Evolutionary conservation across 1,284 basidiomycete genomes (phyloP).

Genomic region (Fomitopsis palustris): DNA sequence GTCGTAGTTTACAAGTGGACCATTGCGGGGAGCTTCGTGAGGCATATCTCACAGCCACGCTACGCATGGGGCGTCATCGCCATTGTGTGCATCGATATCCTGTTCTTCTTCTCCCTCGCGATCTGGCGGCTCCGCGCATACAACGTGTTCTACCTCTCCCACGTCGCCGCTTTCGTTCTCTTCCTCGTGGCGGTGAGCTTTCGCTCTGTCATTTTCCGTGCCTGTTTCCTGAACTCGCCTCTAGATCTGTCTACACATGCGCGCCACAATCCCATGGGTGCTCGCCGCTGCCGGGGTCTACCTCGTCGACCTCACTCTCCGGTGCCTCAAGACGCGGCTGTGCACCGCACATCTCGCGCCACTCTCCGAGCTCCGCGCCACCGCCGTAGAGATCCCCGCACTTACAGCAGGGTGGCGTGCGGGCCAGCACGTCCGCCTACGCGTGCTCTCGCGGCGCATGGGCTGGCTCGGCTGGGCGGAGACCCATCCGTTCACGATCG

Average conservation of each 20-base stretch:
- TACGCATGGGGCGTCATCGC: slow-evolving; percentile 49
- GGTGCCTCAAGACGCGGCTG: slow-evolving; percentile 65
- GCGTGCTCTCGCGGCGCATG: slow-evolving; percentile 51
- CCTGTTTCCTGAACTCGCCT: background rate
- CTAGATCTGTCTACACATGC: slow-evolving; percentile 38
- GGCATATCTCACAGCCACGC: slow-evolving; percentile 30
- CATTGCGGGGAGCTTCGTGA: slow-evolving; percentile 36
- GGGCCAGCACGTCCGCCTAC: slow-evolving; percentile 77
- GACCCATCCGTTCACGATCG: slow-evolving; percentile 79
- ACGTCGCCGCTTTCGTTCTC: slow-evolving; percentile 42
- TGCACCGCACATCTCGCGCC: slow-evolving; percentile 51
- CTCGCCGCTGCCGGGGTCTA: slow-evolving; percentile 51
- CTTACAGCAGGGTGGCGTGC: slow-evolving; percentile 79
- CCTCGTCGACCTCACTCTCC: slow-evolving; percentile 59
- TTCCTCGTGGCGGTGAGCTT: slow-evolving; percentile 42
- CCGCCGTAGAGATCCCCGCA: slow-evolving; percentile 53
- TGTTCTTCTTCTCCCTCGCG: slow-evolving; percentile 52
- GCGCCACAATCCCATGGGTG: slow-evolving; percentile 44
- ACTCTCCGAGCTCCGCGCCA: slow-evolving; percentile 53
- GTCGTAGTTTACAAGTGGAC: slow-evolving; percentile 59
- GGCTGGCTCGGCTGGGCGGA: slow-evolving; percentile 48
- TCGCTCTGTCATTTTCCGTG: background rate
- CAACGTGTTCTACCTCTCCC: slow-evolving; percentile 50
- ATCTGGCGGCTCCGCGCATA: slow-evolving; percentile 49
- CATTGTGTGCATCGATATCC: slow-evolving; percentile 47